Conservation (phyloP, 495 filamentous ascomycete genomes). For the Neurospora africana region DNA sequence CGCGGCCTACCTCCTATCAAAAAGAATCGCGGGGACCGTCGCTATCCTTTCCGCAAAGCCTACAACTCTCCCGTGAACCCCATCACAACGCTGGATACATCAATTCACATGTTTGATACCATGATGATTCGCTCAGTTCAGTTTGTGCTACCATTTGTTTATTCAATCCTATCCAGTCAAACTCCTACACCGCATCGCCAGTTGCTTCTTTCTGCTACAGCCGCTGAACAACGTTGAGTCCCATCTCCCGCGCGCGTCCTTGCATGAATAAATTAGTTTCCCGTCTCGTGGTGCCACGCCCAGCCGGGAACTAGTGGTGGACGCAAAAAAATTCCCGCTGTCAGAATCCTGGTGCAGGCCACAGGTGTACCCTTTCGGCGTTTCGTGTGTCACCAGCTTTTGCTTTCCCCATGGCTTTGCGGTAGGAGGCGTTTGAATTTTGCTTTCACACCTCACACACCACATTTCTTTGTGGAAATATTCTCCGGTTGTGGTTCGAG, state of each 20-base stretch:
- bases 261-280: neutral
- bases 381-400: neutral
- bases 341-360: neutral
- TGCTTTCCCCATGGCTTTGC: neutral
- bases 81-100: neutral
- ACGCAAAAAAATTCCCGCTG: neutral
- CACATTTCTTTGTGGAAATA: neutral
- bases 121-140: neutral
- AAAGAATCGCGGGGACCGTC: too few species aligned
- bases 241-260: neutral
- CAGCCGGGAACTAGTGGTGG: neutral
- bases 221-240: neutral
- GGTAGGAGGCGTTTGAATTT: neutral
- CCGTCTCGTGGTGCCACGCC: neutral
- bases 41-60: neutral
- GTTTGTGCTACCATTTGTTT: neutral
- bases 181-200: neutral
- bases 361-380: neutral
- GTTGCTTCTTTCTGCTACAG: neutral
- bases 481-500: neutral
- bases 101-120: neutral
- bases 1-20: too few species aligned
- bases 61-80: neutral
- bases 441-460: neutral
- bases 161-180: neutral